phyloP scores from a whole-genome alignment of 805 yeast species.

The Candida nonsorbophila region DNA sequence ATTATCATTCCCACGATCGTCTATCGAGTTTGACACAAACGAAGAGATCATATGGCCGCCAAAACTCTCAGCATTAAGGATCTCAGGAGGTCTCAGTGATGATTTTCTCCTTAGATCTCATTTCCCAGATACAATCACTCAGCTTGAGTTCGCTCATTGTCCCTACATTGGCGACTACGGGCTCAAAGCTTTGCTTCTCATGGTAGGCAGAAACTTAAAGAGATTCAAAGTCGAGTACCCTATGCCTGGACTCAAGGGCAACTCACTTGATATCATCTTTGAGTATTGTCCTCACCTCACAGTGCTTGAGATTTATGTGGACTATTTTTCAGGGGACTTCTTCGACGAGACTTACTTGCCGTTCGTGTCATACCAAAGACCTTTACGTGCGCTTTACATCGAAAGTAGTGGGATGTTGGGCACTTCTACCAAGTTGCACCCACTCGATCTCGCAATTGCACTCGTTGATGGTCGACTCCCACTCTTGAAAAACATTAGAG shows the following conservation, averaged over 20 bases:
- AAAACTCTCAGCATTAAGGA: conserved; percentile 59
- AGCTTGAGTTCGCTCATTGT: conserved; percentile 81
- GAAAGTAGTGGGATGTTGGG: conserved; percentile 88
- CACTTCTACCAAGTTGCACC: conserved; percentile 74
- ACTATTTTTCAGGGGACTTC: conserved; percentile 53
- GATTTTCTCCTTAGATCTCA: conserved; percentile 62
- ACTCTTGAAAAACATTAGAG: conserved; percentile 51
- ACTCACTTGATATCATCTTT: conserved; percentile 70
- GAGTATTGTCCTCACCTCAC: conserved; percentile 69
- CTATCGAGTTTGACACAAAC: conserved; percentile 57
- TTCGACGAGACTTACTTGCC: conserved; percentile 30
- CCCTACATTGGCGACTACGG: conserved; percentile 69
- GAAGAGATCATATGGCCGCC: conserved; percentile 71
- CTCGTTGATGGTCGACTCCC: conserved; percentile 76
- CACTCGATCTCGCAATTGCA: conserved; percentile 85
- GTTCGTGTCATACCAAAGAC: conserved; percentile 25
- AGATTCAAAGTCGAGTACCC: conserved; percentile 75
- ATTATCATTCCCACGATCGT: conserved; percentile 83
- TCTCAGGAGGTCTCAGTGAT: conserved; percentile 88
- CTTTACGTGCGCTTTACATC: conserved; percentile 58
- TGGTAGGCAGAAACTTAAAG: conserved; percentile 61
- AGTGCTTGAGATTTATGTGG: conserved; percentile 67
- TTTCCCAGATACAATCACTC: conserved; percentile 70
- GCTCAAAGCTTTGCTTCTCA: conserved; percentile 53
- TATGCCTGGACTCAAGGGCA: conserved; percentile 70